phyloP scores from a whole-genome alignment of 768 basidiomycete genomes.

The Podaxis rugospora region DNA sequence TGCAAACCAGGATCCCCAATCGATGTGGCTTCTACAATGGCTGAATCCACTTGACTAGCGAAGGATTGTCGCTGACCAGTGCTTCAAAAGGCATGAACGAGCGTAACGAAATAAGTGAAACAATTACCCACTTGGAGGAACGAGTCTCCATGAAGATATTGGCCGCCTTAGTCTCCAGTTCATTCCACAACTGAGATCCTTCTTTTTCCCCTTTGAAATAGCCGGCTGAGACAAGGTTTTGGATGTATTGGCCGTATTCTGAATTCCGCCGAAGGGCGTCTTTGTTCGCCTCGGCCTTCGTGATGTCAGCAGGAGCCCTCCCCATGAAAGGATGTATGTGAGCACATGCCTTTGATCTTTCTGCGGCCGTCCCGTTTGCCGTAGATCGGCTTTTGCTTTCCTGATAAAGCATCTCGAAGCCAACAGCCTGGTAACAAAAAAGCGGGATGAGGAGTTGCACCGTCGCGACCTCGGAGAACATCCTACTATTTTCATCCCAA shows the following conservation, averaged over 20 bases:
- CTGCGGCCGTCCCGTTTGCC: conserved; percentile 27
- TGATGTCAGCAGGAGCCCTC: not conserved
- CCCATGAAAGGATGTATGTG: not conserved
- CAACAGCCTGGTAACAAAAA: conserved; percentile 61
- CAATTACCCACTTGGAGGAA: conserved; percentile 56
- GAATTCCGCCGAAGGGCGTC: conserved; percentile 63
- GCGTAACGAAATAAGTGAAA: not conserved
- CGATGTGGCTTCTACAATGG: conserved; percentile 42
- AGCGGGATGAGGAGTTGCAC: not conserved
- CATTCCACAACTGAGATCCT: conserved; percentile 75
- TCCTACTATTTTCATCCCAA: conserved; percentile 90
- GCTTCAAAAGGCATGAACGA: conserved; percentile 24
- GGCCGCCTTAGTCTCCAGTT: conserved; percentile 67
- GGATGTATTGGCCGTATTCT: conserved; percentile 69
- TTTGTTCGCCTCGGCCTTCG: conserved; percentile 58
- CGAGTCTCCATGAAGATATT: conserved; percentile 58
- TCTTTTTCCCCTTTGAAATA: conserved; percentile 80
- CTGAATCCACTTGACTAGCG: conserved; percentile 63
- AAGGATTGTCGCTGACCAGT: conserved; percentile 71
- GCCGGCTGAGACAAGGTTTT: conserved; percentile 54
- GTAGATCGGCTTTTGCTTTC: conserved; percentile 65
- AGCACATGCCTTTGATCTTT: conserved; percentile 46
- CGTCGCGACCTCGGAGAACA: not conserved
- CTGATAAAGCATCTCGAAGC: conserved; percentile 95
- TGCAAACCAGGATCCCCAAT: conserved; percentile 18